Conservation (phyloP, 352 stramenopile species). For the Pythium vanterpoolii region DNA sequence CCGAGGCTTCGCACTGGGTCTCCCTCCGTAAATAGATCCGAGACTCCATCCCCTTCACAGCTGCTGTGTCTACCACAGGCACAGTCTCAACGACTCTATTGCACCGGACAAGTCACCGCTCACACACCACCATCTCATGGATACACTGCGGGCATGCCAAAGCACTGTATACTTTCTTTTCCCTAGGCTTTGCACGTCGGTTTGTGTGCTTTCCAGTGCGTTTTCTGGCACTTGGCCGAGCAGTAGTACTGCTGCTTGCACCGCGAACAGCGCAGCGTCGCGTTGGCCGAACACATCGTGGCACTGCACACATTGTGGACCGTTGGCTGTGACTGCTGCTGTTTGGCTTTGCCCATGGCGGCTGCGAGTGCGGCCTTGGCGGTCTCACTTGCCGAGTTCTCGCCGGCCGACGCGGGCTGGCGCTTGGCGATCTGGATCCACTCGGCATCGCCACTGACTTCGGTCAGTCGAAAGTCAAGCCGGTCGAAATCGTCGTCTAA, state of each 20-base stretch:
- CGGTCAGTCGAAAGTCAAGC: slow-evolving; percentile 73
- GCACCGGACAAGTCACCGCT: not conserved
- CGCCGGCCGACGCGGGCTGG: slow-evolving; percentile 32
- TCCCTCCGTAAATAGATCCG: too few species aligned
- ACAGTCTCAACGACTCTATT: slow-evolving; percentile 2
- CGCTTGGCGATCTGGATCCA: slow-evolving; percentile 68
- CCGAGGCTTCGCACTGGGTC: too few species aligned
- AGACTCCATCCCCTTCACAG: too few species aligned
- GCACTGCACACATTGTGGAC: slow-evolving; percentile 60
- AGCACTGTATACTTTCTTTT: too few species aligned
- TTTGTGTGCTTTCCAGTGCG: slow-evolving; percentile 85
- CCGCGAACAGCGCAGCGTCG: slow-evolving; percentile 69
- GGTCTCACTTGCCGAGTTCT: slow-evolving; percentile 26
- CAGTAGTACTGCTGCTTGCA: slow-evolving; percentile 88
- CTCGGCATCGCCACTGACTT: slow-evolving; percentile 57
- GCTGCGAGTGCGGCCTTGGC: slow-evolving; percentile 27
- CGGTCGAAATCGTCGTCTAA: slow-evolving; percentile 79
- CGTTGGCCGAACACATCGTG: slow-evolving; percentile 65
- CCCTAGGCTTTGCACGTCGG: slow-evolving; percentile 41
- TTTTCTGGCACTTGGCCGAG: slow-evolving; percentile 75
- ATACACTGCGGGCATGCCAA: too few species aligned
- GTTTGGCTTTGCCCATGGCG: slow-evolving; percentile 25
- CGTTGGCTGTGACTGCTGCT: slow-evolving; percentile 13
- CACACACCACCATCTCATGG: too few species aligned
- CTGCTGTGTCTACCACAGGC: too few species aligned